Percentiles rank a stretch among this genome's conserved stretches.
Evolutionary conservation across 2,329 filamentous ascomycete genomes (phyloP).

Genomic region (Endothia cerciana): DNA sequence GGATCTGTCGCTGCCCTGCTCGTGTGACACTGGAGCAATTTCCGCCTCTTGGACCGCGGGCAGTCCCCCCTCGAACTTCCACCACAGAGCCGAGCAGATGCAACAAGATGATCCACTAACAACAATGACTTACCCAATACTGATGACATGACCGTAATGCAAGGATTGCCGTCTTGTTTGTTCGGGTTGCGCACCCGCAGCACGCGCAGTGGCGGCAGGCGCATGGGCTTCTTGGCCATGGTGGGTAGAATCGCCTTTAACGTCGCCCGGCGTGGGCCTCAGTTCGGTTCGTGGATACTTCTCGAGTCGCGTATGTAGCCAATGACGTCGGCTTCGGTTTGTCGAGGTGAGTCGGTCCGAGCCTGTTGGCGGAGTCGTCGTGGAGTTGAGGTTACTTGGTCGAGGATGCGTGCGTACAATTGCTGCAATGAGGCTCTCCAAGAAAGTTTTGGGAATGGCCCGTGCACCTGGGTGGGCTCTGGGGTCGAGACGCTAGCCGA

Average conservation of each 20-base stretch:
- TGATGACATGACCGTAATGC: constrained; percentile 59
- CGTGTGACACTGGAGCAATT: neutral
- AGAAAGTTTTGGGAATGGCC: constrained; percentile 26
- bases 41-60: neutral
- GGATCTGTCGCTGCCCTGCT: neutral
- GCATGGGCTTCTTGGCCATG: constrained; percentile 12
- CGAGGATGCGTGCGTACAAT: neutral
- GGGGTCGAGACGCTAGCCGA: neutral
- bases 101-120: neutral
- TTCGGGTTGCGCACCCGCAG: constrained; percentile 60
- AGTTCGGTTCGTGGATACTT: constrained; percentile 2
- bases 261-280: constrained; percentile 27
- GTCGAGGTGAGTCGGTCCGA: neutral
- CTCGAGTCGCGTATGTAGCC: neutral
- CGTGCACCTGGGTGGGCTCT: constrained; percentile 11
- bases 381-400: neutral
- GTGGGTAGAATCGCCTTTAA: constrained; percentile 17
- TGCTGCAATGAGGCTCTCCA: neutral
- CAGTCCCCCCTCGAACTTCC: neutral
- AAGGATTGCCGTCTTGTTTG: constrained; percentile 54
- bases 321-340: neutral
- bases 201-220: constrained; percentile 59
- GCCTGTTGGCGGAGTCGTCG: neutral
- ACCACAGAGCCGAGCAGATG: neutral
- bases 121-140: constrained; percentile 54